Conservation (phyloP, 192 early-diverging fungal species). For the Coemansia sp. region DNA sequence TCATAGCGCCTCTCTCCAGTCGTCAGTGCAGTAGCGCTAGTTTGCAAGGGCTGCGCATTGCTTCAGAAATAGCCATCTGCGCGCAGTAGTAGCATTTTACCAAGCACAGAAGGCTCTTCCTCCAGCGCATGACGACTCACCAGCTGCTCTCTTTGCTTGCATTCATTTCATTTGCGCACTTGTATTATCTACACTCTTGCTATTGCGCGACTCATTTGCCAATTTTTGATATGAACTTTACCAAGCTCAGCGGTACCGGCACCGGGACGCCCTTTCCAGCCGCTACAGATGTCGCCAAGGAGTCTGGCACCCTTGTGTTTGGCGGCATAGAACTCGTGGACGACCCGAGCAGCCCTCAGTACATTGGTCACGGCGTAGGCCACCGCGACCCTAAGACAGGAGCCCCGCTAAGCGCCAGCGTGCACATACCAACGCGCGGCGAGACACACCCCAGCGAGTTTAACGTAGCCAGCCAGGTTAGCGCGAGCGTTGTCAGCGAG, state of each 20-base stretch:
- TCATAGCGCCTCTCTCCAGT: background rate
- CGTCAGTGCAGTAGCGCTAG: background rate
- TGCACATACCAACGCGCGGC: slow-evolving; percentile 43
- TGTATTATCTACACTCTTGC: background rate
- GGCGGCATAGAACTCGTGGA: slow-evolving; percentile 45
- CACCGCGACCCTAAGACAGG: slow-evolving; percentile 55
- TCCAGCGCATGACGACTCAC: background rate
- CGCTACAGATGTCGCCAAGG: slow-evolving; percentile 57
- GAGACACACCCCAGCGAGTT: slow-evolving; percentile 50
- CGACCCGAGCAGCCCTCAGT: slow-evolving; percentile 35
- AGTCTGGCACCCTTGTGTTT: slow-evolving; percentile 30
- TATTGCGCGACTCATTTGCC: background rate
- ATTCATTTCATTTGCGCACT: background rate
- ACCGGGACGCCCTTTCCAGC: slow-evolving; percentile 49
- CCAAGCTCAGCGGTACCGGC: slow-evolving; percentile 37
- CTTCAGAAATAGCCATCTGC: background rate
- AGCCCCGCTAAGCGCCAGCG: slow-evolving; percentile 23
- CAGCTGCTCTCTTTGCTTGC: background rate
- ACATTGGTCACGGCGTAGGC: slow-evolving; percentile 53
- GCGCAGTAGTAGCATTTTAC: background rate
- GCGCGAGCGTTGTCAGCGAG: slow-evolving; percentile 2
- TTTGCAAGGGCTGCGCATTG: background rate
- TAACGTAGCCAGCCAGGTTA: background rate
- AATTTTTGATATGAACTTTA: slow-evolving; percentile 9
- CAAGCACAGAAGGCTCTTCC: background rate